Base-by-base conservation (phyloP, 768 basidiomycete genomes). In the Naganishia vaughanmartiniae region DNA sequence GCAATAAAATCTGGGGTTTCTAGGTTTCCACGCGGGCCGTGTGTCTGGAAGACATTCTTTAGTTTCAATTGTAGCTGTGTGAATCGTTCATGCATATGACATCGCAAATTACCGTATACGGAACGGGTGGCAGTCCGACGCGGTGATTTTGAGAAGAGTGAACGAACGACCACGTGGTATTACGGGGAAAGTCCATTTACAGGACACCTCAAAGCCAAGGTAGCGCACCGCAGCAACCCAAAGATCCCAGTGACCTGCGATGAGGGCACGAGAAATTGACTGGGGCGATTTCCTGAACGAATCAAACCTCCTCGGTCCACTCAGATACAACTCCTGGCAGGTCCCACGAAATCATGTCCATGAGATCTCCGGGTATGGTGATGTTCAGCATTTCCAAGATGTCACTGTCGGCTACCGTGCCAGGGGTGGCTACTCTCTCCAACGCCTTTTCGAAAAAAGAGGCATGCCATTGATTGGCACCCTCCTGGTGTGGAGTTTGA, bases 391-490 rank as follows among this genome's bases (percentile, higher is more conserved):
- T 63, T 4, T 45, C 34, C 39, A 45, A n/a, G 10, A 63, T 42
- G 33, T 45, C 39, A 17, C 9, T 28, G 21, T 63, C 60, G 6
- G 39, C n/a, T 4, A 21, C 24, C 42, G 39, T 26, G 12, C 39
- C 60, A 12, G 60, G 60, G 30, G 39, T 42, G 24, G 39, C 31
- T n/a, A 63, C 39, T 45, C 39, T 63, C 30, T 42, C 60, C 24
- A 69, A 45, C 17, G 57, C 68, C 58, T 63, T 69, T 57, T 60
- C 68, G 53, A 69, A 69, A 19, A 69, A 60, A 10, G 45, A 30
- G 33, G 56, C 55, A 33, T 69, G 68, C 68, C 68, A 69, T 6
- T 55, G 58, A 30, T 51, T 60, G 5, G 63, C 51, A 15, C 68
- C 45, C 5, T 63, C 54, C n/a, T 31, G n/a, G 31, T 69, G 56